Evolutionary conservation across 768 basidiomycete species (phyloP).

Genomic region (Boletales sp.): DNA sequence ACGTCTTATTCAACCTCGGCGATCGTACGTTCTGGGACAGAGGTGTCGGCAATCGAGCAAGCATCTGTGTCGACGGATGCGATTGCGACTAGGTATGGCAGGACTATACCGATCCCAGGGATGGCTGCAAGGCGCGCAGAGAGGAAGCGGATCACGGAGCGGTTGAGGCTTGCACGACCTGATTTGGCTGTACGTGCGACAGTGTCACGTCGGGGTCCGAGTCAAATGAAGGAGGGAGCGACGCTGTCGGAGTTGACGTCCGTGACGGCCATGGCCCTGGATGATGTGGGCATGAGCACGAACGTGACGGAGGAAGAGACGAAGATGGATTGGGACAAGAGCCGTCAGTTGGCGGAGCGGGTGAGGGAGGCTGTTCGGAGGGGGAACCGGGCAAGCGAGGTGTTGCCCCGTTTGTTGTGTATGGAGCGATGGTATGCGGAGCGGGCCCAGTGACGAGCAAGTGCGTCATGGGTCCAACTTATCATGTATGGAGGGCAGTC

Average conservation of each 20-base stretch:
- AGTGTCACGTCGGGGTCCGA: slow-evolving; percentile 19
- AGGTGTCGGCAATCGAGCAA: too few relatives aligned
- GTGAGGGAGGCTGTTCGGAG: slow-evolving; percentile 20
- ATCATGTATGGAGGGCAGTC: too few relatives aligned
- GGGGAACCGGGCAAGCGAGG: slow-evolving; percentile 17
- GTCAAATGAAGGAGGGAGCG: not conserved
- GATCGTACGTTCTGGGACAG: not conserved
- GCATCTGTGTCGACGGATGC: not conserved
- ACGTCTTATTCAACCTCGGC: slow-evolving; percentile 4
- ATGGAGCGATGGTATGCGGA: slow-evolving; percentile 15
- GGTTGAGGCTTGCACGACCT: slow-evolving; percentile 42
- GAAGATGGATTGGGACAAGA: slow-evolving; percentile 27
- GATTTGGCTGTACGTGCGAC: slow-evolving; percentile 34
- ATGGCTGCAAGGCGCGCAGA: slow-evolving; percentile 16
- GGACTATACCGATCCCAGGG: slow-evolving; percentile 11
- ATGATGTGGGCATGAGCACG: not conserved
- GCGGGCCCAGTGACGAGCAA: not conserved
- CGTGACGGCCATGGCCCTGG: not conserved
- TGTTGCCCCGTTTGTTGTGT: slow-evolving; percentile 28
- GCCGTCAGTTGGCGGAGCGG: slow-evolving; percentile 16
- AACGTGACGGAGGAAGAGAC: slow-evolving; percentile 5
- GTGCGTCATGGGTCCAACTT: not conserved
- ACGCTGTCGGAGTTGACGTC: not conserved
- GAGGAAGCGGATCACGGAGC: slow-evolving; percentile 32
- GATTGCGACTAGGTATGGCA: not conserved